Evolutionary conservation across 306 rosid genomes (phyloP).

Genomic region (Cajanus cajan): DNA sequence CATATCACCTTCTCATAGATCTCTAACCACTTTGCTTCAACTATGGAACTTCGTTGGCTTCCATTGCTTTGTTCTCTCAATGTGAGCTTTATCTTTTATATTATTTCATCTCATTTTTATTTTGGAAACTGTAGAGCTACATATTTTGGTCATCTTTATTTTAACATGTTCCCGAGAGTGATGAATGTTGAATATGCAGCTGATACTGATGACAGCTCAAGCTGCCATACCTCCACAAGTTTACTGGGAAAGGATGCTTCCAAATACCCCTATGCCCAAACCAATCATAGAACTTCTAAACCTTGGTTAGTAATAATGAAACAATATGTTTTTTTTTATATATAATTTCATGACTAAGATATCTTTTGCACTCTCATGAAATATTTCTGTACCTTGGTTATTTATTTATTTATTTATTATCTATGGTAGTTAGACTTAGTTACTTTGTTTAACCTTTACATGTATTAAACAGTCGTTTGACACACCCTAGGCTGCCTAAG

Average conservation of each 20-base stretch:
- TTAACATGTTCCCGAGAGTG: too few relatives aligned
- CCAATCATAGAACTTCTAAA: not conserved
- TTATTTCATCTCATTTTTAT: not conserved
- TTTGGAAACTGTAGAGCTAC: not conserved
- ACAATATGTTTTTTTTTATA: too few relatives aligned
- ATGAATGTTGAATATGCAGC: too few relatives aligned
- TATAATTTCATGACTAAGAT: too few relatives aligned
- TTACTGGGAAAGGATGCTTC: conserved; percentile 7
- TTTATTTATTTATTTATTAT: too few relatives aligned
- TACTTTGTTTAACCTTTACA: too few relatives aligned
- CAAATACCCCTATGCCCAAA: not conserved
- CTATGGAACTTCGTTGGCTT: not conserved
- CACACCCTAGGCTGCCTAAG: too few relatives aligned
- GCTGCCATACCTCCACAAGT: not conserved
- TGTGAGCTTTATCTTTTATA: not conserved
- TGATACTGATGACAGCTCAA: not conserved
- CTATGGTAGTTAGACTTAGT: too few relatives aligned
- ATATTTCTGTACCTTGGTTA: too few relatives aligned
- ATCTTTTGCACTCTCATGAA: too few relatives aligned
- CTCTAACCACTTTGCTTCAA: not conserved
- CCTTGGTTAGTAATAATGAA: not conserved
- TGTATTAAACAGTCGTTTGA: too few relatives aligned
- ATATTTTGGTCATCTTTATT: too few relatives aligned
- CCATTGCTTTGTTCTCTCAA: not conserved
- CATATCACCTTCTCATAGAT: not conserved